Evolutionary conservation across 1,284 basidiomycete species (phyloP), one percentile per base, ranked within the genome.

Genomic region (Leccinum angustisporum): DNA sequence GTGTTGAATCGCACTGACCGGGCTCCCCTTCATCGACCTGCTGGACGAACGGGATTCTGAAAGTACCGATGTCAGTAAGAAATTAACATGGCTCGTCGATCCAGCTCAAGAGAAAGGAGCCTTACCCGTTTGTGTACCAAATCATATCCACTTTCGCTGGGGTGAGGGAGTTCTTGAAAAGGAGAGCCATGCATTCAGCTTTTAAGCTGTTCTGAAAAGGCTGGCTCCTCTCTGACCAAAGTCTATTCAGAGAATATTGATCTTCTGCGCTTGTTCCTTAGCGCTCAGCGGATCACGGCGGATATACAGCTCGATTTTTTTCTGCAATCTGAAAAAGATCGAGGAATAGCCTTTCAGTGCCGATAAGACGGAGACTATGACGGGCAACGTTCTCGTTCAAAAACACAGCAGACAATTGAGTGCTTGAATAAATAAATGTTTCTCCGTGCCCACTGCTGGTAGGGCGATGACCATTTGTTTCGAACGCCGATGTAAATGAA

Each of bases 121-220:
- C 62, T 60, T 56, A 74, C 70, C 57, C 61, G 60, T 61, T 51
- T 31, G 43, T 31, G 50, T 27, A 48, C 5, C 36, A 51, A 43
- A 52, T 50, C 70, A 73, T 70, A 16, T 46, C 11, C 43, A 46
- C 43, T 46, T 46, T 18, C 5, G 43, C n/a, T 18, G 18, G 43
- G 43, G 43, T 31, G 52, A 25, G 18, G 51, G 25, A 40, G 21
- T 2, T 14, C 9, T 31, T 54, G 38, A 2, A 50, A 16, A 6
- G 16, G 27, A 65, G 33, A 65, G 33, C 6, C 46, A 43, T 9
- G 4, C 27, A 6, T 16, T 30, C 50, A 40, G 30, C 34, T 70
- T 68, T 56, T 63, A 70, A 64, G 30, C 54, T 33, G 21, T 46
- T 54, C 13, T 34, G 13, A 34, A 34, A 10, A 56, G 52, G 33